Percentiles rank a stretch among this genome's conserved stretches.
Evolutionary conservation across 345 rosid genomes (phyloP).

Genomic region (Lenwebbia sp.): DNA sequence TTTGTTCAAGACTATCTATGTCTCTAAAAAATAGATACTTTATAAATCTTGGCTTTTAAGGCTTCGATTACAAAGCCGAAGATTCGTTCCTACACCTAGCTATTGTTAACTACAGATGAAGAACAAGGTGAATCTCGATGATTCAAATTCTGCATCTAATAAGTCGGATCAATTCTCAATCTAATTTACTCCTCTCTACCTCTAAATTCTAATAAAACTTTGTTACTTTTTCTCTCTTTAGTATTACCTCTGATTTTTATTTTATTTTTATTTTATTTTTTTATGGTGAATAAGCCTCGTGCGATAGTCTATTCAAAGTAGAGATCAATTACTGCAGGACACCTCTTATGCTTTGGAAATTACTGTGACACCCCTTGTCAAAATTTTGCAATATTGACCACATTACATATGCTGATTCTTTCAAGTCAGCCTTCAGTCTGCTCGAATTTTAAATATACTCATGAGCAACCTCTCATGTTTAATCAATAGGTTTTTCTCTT

Average conservation of each 20-base stretch:
- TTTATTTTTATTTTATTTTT: background rate
- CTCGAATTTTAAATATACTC: background rate
- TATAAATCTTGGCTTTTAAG: background rate
- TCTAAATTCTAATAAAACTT: background rate
- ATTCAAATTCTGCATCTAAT: background rate
- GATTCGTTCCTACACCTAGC: background rate
- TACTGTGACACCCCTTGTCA: background rate
- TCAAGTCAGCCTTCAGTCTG: background rate
- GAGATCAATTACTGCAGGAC: background rate
- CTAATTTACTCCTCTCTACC: background rate
- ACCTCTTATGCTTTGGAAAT: background rate
- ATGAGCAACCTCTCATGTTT: background rate
- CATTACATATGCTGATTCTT: background rate
- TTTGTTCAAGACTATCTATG: background rate
- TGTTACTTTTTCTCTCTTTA: background rate
- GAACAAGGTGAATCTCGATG: background rate
- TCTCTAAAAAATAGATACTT: background rate
- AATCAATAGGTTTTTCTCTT: background rate
- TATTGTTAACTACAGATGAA: background rate
- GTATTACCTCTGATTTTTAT: background rate
- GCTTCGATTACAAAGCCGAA: background rate
- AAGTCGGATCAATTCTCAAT: background rate
- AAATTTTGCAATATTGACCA: background rate
- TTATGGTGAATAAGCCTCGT: background rate
- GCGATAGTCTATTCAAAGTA: background rate